Evolutionary conservation across 2,329 filamentous ascomycete genomes (phyloP).

Genomic region (Ambrosiella cleistominuta): DNA sequence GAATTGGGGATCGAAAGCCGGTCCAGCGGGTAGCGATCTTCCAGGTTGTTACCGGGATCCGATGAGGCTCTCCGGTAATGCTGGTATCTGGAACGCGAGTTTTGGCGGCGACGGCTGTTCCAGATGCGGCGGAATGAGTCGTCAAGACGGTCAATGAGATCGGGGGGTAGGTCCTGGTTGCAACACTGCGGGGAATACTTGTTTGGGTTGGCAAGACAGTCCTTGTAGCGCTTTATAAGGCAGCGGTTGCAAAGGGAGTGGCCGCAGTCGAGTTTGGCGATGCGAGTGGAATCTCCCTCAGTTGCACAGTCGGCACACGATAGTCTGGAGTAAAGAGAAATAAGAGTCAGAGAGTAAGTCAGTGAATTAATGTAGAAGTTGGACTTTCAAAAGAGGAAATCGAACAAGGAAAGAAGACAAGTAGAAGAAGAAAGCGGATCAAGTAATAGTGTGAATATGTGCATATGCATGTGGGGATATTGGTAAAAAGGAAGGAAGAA

Average conservation of each 20-base stretch:
- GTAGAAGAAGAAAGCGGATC: neutral
- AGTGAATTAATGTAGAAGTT: neutral
- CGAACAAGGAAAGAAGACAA: neutral
- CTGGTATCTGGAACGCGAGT: conserved; percentile 41
- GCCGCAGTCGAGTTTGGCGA: conserved; percentile 56
- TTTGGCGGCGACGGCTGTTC: conserved; percentile 51
- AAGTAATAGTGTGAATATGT: neutral
- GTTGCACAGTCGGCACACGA: conserved; percentile 60
- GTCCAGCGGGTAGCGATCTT: neutral
- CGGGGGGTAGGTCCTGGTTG: conserved; percentile 50
- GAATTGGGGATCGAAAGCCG: neutral
- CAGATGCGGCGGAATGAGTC: conserved; percentile 57
- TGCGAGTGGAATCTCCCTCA: conserved; percentile 43
- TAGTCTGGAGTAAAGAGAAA: conserved; percentile 17
- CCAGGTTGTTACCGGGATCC: conserved; percentile 7
- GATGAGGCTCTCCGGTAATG: conserved; percentile 5
- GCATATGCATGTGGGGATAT: neutral
- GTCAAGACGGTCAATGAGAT: conserved; percentile 64
- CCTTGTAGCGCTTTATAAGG: conserved; percentile 53
- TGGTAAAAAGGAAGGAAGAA: neutral
- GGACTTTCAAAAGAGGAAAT: neutral
- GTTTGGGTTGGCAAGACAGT: conserved; percentile 58
- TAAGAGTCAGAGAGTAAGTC: neutral
- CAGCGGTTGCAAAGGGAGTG: conserved; percentile 70
- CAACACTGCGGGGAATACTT: conserved; percentile 81